A percentile compares a stretch with the other conserved stretches of the same genome.
These are phyloP conservation scores for Mycosphaerella sp. DNA, from an alignment of 2,329 filamentous ascomycete genomes.

Conservation along the genomic window DNA sequence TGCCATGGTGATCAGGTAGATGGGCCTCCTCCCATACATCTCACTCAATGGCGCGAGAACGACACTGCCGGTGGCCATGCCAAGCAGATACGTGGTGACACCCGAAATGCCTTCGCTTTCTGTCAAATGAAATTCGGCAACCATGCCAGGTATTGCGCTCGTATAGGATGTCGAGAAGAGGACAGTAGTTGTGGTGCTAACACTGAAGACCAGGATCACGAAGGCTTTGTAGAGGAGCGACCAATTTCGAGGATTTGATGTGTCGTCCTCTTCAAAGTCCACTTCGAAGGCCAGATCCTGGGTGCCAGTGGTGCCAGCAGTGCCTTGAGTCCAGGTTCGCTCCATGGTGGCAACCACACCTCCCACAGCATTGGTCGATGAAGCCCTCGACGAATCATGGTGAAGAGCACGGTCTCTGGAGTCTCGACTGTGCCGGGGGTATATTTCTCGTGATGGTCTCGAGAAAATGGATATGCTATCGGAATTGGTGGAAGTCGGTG, in stretches of 20 bases:
- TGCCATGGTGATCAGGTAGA: conserved; percentile 61
- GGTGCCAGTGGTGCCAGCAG: conserved; percentile 20
- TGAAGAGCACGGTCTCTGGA: conserved; percentile 21
- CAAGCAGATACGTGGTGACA: conserved; percentile 70
- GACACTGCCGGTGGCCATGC: conserved; percentile 64
- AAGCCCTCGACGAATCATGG: conserved; percentile 26
- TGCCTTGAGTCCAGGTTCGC: conserved; percentile 20
- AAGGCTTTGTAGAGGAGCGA: conserved; percentile 51
- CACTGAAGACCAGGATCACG: conserved; percentile 51
- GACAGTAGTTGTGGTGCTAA: conserved; percentile 51
- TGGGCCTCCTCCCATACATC: conserved; percentile 58
- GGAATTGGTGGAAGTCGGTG: conserved; percentile 22
- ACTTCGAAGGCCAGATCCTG: conserved; percentile 60
- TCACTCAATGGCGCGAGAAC: conserved; percentile 68
- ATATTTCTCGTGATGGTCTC: conserved; percentile 9
- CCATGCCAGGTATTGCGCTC: conserved; percentile 60
- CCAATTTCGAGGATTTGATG: conserved; percentile 64
- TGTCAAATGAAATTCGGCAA: conserved; percentile 54
- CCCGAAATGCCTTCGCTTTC: conserved; percentile 64
- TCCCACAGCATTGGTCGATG: conserved; percentile 28
- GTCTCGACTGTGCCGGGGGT: conserved; percentile 22
- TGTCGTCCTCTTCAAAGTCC: conserved; percentile 59
- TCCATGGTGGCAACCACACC: conserved; percentile 23
- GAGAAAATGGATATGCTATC: conserved; percentile 23
- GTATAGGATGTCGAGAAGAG: conserved; percentile 76